Percentiles rank a stretch among this genome's conserved stretches.
Evolutionary conservation across 75 land plant species (phyloP).

Genomic region (Selaginella moellendorffii): DNA sequence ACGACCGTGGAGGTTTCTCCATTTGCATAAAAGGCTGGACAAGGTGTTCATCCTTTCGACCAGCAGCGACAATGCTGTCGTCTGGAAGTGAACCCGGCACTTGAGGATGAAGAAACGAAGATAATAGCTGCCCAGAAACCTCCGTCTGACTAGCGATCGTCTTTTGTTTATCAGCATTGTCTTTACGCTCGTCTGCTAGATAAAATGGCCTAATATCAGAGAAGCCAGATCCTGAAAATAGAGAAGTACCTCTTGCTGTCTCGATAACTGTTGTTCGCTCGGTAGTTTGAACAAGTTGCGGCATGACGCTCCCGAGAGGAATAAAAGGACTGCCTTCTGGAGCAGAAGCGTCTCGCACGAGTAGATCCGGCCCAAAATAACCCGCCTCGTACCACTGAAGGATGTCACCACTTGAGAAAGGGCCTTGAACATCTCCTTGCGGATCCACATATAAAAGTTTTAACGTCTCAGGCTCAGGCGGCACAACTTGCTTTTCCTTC

Average conservation of each 20-base stretch:
- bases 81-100: neutral
- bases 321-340: conserved; percentile 62
- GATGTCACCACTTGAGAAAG: conserved; percentile 74
- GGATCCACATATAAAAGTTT: conserved; percentile 69
- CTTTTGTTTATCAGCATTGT: neutral
- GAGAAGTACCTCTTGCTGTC: neutral
- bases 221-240: neutral
- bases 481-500: neutral
- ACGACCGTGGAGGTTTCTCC: neutral
- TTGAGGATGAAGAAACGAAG: neutral
- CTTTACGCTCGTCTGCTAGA: too few species aligned
- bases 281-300: conserved; percentile 20
- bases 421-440: conserved; percentile 92
- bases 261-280: neutral
- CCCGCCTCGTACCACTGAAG: conserved; percentile 92
- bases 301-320: conserved; percentile 68
- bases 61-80: too few species aligned
- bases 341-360: conserved; percentile 61
- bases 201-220: neutral
- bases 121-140: neutral
- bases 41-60: neutral
- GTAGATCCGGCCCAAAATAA: conserved; percentile 74
- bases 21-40: neutral
- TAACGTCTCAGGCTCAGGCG: neutral
- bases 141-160: neutral